Percentiles rank a stretch among this genome's conserved stretches.
phyloP scores from a whole-genome alignment of 345 rosid species.

The Garcia nutans region DNA sequence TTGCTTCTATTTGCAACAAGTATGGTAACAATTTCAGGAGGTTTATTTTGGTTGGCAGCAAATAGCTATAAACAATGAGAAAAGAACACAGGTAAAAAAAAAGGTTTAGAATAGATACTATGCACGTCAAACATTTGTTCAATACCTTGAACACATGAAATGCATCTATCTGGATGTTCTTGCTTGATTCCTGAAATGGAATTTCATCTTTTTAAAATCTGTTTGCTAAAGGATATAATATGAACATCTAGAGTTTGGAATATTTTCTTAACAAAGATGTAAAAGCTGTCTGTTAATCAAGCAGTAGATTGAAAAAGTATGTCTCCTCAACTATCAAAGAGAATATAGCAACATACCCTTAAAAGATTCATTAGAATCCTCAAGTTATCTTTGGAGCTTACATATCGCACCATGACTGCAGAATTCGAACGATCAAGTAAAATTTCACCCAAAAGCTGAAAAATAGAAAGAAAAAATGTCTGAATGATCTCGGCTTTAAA shows the following conservation, averaged over 20 bases:
- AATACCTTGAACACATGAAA: constrained; percentile 96
- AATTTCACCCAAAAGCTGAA: constrained; percentile 52
- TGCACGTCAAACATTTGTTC: background rate
- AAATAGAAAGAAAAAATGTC: background rate
- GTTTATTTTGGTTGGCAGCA: constrained; percentile 57
- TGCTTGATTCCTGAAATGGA: constrained; percentile 79
- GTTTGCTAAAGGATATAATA: background rate
- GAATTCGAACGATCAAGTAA: constrained; percentile 66
- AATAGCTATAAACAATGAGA: constrained; percentile 33
- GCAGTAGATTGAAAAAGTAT: background rate
- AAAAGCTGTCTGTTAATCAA: background rate
- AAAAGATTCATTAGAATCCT: constrained; percentile 78
- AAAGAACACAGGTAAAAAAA: background rate
- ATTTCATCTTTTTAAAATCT: background rate
- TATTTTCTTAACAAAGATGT: background rate
- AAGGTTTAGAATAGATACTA: background rate
- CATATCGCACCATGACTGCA: constrained; percentile 60
- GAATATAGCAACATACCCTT: constrained; percentile 36
- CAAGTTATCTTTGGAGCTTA: constrained; percentile 64
- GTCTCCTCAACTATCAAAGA: background rate
- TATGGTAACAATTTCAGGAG: constrained; percentile 39
- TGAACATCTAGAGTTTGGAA: background rate
- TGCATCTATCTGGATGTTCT: constrained; percentile 96
- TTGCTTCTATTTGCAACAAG: constrained; percentile 49
- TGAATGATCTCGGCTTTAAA: background rate